phyloP scores from a whole-genome alignment of 2,329 filamentous ascomycete species.

The Orbilia ellipsospora region DNA sequence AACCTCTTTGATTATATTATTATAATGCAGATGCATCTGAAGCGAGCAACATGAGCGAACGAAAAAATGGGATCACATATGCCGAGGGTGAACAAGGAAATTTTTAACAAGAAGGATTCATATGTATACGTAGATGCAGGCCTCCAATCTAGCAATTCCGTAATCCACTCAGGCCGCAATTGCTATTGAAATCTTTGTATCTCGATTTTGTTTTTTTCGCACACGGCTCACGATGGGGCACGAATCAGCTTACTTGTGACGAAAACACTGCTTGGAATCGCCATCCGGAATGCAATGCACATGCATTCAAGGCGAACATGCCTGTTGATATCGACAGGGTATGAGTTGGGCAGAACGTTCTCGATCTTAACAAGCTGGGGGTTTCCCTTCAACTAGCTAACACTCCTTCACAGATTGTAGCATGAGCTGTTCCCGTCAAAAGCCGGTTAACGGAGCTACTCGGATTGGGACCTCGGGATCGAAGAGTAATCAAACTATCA shows the following conservation, averaged over 20 bases:
- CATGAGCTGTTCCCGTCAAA: slow-evolving; percentile 18
- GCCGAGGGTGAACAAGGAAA: slow-evolving; percentile 32
- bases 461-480: slow-evolving; percentile 33
- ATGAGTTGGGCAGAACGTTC: slow-evolving; percentile 23
- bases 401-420: neutral
- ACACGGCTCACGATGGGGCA: slow-evolving; percentile 2
- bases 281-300: slow-evolving; percentile 11
- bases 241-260: slow-evolving; percentile 34
- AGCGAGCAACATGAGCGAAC: slow-evolving; percentile 17
- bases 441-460: slow-evolving; percentile 38
- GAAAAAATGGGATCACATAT: slow-evolving; percentile 5
- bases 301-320: slow-evolving; percentile 46
- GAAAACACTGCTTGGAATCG: neutral
- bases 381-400: too few relatives aligned
- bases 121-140: neutral
- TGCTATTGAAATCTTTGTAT: too few relatives aligned
- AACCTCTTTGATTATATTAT: slow-evolving; percentile 9
- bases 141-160: too few relatives aligned
- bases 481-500: slow-evolving; percentile 10
- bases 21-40: slow-evolving; percentile 37
- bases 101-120: slow-evolving; percentile 22
- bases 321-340: slow-evolving; percentile 30
- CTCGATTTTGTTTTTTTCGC: neutral
- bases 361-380: slow-evolving; percentile 7
- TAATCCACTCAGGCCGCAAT: neutral